Evolutionary conservation across 1,139 yeast species (phyloP), one percentile per base, ranked within the genome.

Genomic region (Suhomyces ambrosiae): DNA sequence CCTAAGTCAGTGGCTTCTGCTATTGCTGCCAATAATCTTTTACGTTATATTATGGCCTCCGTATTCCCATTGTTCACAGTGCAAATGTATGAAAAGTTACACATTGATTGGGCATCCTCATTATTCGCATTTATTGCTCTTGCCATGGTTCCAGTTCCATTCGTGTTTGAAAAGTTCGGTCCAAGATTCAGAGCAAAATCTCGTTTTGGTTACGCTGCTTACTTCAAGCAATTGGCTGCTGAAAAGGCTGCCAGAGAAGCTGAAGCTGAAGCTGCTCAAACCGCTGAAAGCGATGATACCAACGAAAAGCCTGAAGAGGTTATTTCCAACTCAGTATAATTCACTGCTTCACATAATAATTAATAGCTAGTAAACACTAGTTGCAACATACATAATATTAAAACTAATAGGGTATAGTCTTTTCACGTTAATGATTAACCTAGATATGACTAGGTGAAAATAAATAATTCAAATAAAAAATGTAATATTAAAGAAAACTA

Each of bases 1-100:
- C 87, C 95, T 36, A 58, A 77, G 31, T 72, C 76, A 24, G 82
- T 84, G 26, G 92, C 94, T 0, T 81, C 88, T 15, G 87, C 90
- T 2, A 58, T 85, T 41, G 92, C 92, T 30, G 95, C 95, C 3
- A 86, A 85, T 61, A 85, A 84, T 54, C 65, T 86, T 49, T 61
- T 80, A 43, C 75, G 92, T 61, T 85, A 84, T 52, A 45, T 76
- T 2, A 65, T 83, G 65, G 88, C 89, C 4, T 85, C 86, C 3
- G 71, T 64, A 7, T 71, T 70, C 58, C 76, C 76, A 35, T 59
- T 70, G 40, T 71, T 71, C 57, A 66, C 71, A 3, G 61, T 66
- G 6, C 76, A 71, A 50, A 68, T 70, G 74, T 71, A 67, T 52
- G 52, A 60, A 14, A 59, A 50, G 23, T 57, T 70, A 42, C 59